phyloP scores from a whole-genome alignment of 371 early-diverging fungal species.

The Syncephalastrum racemosum region DNA sequence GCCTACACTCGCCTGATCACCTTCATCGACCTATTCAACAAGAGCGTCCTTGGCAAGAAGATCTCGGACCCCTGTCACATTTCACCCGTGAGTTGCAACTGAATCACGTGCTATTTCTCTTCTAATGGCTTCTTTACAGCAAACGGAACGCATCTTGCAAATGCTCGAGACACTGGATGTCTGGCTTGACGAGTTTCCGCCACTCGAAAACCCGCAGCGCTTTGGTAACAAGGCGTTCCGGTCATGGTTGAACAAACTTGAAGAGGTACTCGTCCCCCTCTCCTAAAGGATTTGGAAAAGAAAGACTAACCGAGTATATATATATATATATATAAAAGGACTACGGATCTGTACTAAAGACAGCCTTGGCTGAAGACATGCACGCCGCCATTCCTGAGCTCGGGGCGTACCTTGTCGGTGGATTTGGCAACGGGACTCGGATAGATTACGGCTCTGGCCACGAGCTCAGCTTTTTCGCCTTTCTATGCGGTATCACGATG shows the following conservation, averaged over 20 bases:
- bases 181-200: slow-evolving; percentile 81
- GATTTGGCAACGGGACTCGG: slow-evolving; percentile 93
- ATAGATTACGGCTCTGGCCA: slow-evolving; percentile 99
- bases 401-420: slow-evolving; percentile 71
- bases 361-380: slow-evolving; percentile 34
- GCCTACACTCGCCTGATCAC: slow-evolving; percentile 71
- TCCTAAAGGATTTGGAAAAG: neutral
- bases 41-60: slow-evolving; percentile 57
- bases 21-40: slow-evolving; percentile 73
- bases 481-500: slow-evolving; percentile 76
- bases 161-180: slow-evolving; percentile 64
- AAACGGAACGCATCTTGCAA: slow-evolving; percentile 51
- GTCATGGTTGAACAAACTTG: slow-evolving; percentile 58
- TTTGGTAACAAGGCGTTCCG: slow-evolving; percentile 83
- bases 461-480: slow-evolving; percentile 95
- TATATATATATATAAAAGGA: slow-evolving; percentile 3
- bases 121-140: slow-evolving; percentile 26
- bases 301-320: neutral
- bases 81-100: slow-evolving; percentile 43
- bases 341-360: slow-evolving; percentile 28
- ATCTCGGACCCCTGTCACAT: slow-evolving; percentile 55
- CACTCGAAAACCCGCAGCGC: slow-evolving; percentile 67
- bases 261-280: slow-evolving; percentile 39
- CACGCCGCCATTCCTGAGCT: slow-evolving; percentile 69
- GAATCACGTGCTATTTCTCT: slow-evolving; percentile 7